Base-by-base conservation (phyloP, 768 basidiomycete species). In the Chiua virens region DNA sequence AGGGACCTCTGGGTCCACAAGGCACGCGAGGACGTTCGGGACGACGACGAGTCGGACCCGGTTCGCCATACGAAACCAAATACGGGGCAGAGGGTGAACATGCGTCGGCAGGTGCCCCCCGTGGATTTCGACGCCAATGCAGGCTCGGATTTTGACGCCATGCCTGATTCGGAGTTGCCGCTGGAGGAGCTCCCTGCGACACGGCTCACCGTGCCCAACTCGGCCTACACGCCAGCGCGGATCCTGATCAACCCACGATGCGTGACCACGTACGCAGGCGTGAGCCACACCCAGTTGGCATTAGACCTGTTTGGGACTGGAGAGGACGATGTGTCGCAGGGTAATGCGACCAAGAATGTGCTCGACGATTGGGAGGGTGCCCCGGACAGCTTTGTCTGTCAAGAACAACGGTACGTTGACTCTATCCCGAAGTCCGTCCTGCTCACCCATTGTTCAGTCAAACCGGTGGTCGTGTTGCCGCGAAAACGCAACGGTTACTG, bases 251-350 rank as follows among this genome's bases (percentile, higher is more conserved):
- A 98, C 64, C 96, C 96, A 5, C 83, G 95, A 15, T 98, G 95
- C 68, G 90, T 96, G 46, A 98, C 96, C 32, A 98, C 96, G 20
- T 99, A 99, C 66, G 96, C 96, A 0, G 97, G 96, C 4, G 96
- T 98, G 5, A 91, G 87, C 56, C 96, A 99, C 70, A 92, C 95
- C 20, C 91, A 93, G 69, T 80, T 99, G 32, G 95, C 96, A n/a
- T 70, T 91, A 39, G 95, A 98, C 69, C 71, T 99, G 59, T 98
- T 98, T 61, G 96, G 95, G 0, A 72, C 75, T 10, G 78, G 82
- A 36, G 80, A 83, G n/a, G 85, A 84, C 21, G 85, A 90, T 42
- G 77, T 75, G 37, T 57, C 72, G 15, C 71, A 75, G 23, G 79
- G 79, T 41, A 69, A 69, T 18, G 42, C 57, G 3, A 68, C 68